Base-by-base conservation (phyloP, 1,284 basidiomycete species). In the Heterobasidion occidentale region DNA sequence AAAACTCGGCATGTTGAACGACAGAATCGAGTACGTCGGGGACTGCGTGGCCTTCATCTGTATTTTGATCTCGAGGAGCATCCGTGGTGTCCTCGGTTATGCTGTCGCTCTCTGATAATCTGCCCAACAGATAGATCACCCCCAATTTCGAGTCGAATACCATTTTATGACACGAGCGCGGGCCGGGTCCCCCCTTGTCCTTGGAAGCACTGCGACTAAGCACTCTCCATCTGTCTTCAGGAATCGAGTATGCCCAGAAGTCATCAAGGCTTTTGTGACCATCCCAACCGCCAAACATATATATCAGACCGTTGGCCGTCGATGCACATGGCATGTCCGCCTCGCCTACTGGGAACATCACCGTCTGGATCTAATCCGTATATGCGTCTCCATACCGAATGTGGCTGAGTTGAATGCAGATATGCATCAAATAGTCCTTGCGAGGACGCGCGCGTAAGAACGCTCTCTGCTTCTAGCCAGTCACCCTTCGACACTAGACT, bases 301-400 rank as follows among this genome's bases (percentile, higher is more conserved):
- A 92, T 12, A 92, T 81, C 48, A 79, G 69, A 6, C 81, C 79
- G 44, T 78, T 77, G 11, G 77, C 74, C 71, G 65, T 93, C 90
- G 60, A 92, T 79, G 62, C 87, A 90, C 86, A 92, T 90, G 27
- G 88, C 84, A 62, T 92, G 89, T 0, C 90, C 91, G 17, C 90
- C 88, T 1, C 90, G 79, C 52, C 79, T 74, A 35, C 76, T 72
- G 4, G 88, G 88, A 0, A 77, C 67, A 61, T 86, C 83, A 1
- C 83, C 84, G 61, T 87, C 81, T 1, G 79, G 73, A 57, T 86
- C 79, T 17, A 78, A 74, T 34, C 78, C 83, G 36, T 68, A 69
- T 0, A 90, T 68, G 11, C 77, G 77, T 34, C 69, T 76, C 84
- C 88, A 90, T 6, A 74, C 64, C 0, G 81, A 77, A 46, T 75